These are phyloP conservation scores for Cerrena zonata DNA, from an alignment of 1,284 basidiomycete genomes.

Conservation along the genomic window DNA sequence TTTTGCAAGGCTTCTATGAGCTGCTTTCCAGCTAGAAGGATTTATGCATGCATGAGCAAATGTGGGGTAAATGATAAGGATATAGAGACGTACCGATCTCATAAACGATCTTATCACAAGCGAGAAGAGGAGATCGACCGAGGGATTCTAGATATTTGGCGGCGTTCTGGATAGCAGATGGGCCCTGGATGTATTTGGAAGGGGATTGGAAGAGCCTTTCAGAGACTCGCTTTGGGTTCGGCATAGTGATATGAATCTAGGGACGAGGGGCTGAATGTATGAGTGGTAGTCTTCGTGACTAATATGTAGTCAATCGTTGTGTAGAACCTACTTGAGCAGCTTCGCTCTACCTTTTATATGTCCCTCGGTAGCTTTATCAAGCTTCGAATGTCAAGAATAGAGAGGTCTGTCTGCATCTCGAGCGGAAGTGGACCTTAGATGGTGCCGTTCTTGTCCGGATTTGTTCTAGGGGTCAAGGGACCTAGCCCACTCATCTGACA, in stretches of 20 bases:
- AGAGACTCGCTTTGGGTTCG: conserved; percentile 28
- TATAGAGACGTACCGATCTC: conserved; percentile 23
- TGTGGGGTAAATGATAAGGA: neutral
- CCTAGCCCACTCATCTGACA: no score
- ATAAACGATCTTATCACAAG: conserved; percentile 28
- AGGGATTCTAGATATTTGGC: conserved; percentile 26
- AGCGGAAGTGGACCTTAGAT: neutral
- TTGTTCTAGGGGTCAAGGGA: no score
- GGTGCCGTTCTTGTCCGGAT: no score
- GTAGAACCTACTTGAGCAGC: no score
- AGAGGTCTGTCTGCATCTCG: neutral
- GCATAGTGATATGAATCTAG: conserved; percentile 16
- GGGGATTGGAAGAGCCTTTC: conserved; percentile 32
- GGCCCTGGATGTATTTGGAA: conserved; percentile 34
- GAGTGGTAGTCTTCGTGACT: neutral
- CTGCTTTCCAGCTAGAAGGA: conserved; percentile 24
- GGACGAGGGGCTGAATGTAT: neutral
- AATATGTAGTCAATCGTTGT: neutral
- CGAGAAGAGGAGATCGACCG: conserved; percentile 25
- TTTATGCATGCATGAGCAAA: neutral
- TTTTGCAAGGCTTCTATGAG: conserved; percentile 23
- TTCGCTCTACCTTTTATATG: no score
- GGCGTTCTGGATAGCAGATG: conserved; percentile 30
- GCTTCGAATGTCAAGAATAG: neutral
- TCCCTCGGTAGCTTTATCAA: neutral